These are phyloP conservation scores for Pochonia chlamydosporia DNA, from an alignment of 2,329 filamentous ascomycete genomes.

Conservation along the genomic window DNA sequence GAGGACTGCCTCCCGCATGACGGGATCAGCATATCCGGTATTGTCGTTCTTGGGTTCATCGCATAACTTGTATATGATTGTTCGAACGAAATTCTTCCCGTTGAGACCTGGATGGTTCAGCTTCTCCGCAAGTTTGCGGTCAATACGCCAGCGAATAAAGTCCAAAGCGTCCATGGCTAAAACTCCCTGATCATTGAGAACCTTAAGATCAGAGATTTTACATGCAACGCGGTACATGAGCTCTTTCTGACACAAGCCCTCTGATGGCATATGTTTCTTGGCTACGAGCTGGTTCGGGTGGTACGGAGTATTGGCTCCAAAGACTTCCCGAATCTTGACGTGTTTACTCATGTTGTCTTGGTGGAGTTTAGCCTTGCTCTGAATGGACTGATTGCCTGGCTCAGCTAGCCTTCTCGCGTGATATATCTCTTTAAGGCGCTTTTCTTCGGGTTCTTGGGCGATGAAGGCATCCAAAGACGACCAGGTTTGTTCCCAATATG, in stretches of 20 bases:
- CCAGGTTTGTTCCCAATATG: conserved; percentile 27
- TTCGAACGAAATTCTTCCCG: conserved; percentile 9
- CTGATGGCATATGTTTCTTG: conserved; percentile 23
- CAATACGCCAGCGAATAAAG: conserved; percentile 31
- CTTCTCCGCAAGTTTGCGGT: conserved; percentile 11
- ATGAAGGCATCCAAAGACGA: conserved; percentile 22
- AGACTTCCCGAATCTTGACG: conserved; percentile 27
- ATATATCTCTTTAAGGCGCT: conserved; percentile 13
- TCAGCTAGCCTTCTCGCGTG: background rate
- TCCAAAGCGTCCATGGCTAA: conserved; percentile 31
- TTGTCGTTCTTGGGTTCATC: conserved; percentile 3
- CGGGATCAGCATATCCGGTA: conserved; percentile 17
- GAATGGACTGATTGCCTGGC: conserved; percentile 9
- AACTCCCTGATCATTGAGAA: conserved; percentile 17
- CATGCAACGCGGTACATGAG: conserved; percentile 29
- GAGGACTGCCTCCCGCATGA: conserved; percentile 22
- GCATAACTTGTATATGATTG: conserved; percentile 12
- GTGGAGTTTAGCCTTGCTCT: conserved; percentile 16
- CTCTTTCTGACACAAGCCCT: conserved; percentile 28
- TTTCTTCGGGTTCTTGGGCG: conserved; percentile 17
- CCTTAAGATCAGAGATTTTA: conserved; percentile 24
- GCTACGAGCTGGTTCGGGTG: conserved; percentile 32
- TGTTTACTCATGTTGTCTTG: conserved; percentile 27
- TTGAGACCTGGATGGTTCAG: conserved; percentile 8
- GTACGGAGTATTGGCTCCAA: conserved; percentile 19